These are phyloP conservation scores for Blastocystis sp. DNA, from an alignment of 352 stramenopile genomes.

Conservation along the genomic window DNA sequence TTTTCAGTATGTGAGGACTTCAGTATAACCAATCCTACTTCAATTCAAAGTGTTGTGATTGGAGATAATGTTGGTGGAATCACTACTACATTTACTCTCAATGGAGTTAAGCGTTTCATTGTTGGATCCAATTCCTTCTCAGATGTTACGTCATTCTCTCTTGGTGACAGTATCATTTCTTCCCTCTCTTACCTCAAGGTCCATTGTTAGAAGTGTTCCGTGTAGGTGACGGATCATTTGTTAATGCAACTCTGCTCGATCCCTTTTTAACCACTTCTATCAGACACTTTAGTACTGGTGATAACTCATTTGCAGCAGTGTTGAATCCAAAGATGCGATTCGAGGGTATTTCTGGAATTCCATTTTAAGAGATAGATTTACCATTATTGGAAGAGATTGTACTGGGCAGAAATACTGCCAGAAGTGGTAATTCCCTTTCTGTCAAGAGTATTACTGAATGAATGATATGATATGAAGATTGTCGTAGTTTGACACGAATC, in stretches of 20 bases:
- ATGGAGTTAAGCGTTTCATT: not conserved
- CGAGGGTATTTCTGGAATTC: not conserved
- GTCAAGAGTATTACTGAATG: not conserved
- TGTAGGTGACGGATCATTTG: not conserved
- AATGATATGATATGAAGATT: not conserved
- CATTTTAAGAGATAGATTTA: not conserved
- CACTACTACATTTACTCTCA: not conserved
- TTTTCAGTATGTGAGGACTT: not conserved
- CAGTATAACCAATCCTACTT: not conserved
- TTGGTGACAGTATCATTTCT: not conserved
- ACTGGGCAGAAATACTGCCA: not conserved
- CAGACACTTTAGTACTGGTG: not conserved
- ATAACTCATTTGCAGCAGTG: not conserved
- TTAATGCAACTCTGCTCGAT: not conserved
- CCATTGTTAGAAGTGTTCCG: not conserved
- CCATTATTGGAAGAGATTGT: not conserved
- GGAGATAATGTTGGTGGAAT: not conserved
- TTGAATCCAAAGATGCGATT: not conserved
- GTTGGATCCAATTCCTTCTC: not conserved
- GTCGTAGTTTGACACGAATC: not conserved
- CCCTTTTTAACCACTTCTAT: not conserved
- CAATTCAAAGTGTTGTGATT: not conserved
- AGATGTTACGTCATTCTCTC: not conserved
- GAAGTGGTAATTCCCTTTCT: not conserved
- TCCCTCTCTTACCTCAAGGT: not conserved